Evolutionary conservation across 345 rosid genomes (phyloP), one percentile per base, ranked within the genome.

Genomic region (Combretum micranthum): DNA sequence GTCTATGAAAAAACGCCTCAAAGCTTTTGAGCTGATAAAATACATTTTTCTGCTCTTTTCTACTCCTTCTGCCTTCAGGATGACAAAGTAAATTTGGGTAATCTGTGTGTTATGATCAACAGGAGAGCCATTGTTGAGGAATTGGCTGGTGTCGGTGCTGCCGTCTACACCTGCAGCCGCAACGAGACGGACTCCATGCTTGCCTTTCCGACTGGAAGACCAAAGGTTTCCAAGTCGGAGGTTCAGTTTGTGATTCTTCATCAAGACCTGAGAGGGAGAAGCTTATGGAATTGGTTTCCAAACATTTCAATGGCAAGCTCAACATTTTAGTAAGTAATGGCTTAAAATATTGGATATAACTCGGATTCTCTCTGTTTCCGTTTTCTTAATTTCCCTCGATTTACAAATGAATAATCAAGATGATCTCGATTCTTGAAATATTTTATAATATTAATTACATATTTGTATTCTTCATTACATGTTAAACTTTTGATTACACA

Each of bases 111-210:
- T 32, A 11, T n/a, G 54, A 53, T 14, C 12, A 43, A 46, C 63
- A 80, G 83, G 68, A 52, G 61, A 54, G 83, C 85, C 13, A 65
- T 69, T 9, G 81, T 79, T 42, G 87, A 77, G 71, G 89, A 86
- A 62, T 61, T 83, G 32, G 82, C 76, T 13, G 74, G 63, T 25
- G 72, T 79, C 1, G 83, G 85, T 1, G 89, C 80, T 0, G 71
- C 69, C 52, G 82, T 83, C 32, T 77, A 81, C 54, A 81, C 79
- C 0, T 76, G 77, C 55, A 63, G 72, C 20, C 17, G 51, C 10
- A 54, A 16, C 26, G 59, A 53, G 46, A 16, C 52, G 18, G 53
- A 62, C 23, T 62, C 12, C 52, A 68, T 3, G 50, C 66, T 54
- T 73, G 79, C 63, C 59, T 83, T 56, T 51, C 61, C 39, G 62